Percentiles rank a stretch among this genome's conserved stretches.
phyloP scores from a whole-genome alignment of 768 basidiomycete species.

The Rhizopogon vulgaris region DNA sequence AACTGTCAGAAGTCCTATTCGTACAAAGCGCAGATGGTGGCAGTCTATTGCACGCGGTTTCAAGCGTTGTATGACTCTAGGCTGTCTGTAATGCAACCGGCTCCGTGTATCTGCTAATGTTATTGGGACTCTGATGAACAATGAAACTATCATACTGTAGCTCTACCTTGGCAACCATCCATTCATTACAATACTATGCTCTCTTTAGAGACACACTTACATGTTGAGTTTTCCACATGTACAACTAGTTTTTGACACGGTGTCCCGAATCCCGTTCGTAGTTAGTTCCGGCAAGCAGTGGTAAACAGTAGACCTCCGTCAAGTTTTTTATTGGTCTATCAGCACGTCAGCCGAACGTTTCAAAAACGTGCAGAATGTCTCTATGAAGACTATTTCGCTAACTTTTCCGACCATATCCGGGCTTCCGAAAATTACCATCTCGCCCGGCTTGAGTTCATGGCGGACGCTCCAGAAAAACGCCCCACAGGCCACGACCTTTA shows the following conservation, averaged over 20 bases:
- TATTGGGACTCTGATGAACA: constrained; percentile 2
- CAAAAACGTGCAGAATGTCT: constrained; percentile 20
- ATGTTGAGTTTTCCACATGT: neutral
- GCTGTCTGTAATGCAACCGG: neutral
- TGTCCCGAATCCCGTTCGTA: neutral
- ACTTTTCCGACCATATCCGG: constrained; percentile 10
- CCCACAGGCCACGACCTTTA: constrained; percentile 45
- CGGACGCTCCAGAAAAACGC: constrained; percentile 13
- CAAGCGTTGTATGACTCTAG: neutral
- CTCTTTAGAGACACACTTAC: neutral
- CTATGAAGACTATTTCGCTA: constrained; percentile 15
- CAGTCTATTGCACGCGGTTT: neutral
- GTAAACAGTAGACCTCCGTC: constrained; percentile 19
- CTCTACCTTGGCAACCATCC: neutral
- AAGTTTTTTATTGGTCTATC: neutral
- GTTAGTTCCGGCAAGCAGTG: constrained; percentile 23
- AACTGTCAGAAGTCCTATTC: neutral
- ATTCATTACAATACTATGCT: neutral
- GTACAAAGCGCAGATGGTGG: neutral
- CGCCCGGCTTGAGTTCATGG: constrained; percentile 9
- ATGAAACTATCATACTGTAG: constrained; percentile 2
- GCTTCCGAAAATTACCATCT: constrained; percentile 10
- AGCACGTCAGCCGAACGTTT: constrained; percentile 3
- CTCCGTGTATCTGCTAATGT: neutral
- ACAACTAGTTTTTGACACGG: neutral